A percentile compares a stretch with the other conserved stretches of the same genome.
phyloP scores from a whole-genome alignment of 306 rosid species.

The Cercis canadensis region DNA sequence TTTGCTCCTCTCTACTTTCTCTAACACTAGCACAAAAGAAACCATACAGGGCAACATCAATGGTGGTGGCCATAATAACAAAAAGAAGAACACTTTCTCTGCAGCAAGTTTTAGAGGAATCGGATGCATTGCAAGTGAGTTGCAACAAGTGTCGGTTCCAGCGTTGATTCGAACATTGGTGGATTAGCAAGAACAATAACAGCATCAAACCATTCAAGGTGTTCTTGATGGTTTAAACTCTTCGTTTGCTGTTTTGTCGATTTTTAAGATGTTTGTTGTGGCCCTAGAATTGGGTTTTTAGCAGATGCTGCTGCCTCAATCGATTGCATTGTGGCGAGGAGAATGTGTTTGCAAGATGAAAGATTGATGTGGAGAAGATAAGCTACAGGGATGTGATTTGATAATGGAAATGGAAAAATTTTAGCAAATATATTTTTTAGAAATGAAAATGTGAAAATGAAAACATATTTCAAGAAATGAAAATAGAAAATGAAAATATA shows the following conservation, averaged over 20 bases:
- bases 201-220: constrained; percentile 44
- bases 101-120: constrained; percentile 71
- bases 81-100: constrained; percentile 62
- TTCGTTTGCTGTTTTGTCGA: constrained; percentile 55
- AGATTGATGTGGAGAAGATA: constrained; percentile 71
- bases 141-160: constrained; percentile 89
- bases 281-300: constrained; percentile 90
- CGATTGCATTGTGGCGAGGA: constrained; percentile 82
- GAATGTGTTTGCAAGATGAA: constrained; percentile 70
- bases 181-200: constrained; percentile 61
- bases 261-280: constrained; percentile 95
- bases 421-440: too few species aligned
- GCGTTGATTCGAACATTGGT: constrained; percentile 76
- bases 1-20: constrained; percentile 72
- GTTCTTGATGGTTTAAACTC: constrained; percentile 48
- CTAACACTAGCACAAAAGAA: constrained; percentile 52
- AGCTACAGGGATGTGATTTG: too few species aligned
- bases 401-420: too few species aligned
- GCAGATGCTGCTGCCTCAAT: constrained; percentile 70
- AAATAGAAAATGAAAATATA: too few species aligned
- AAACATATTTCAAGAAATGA: too few species aligned
- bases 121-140: constrained; percentile 79
- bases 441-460: too few species aligned
- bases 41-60: constrained; percentile 40
- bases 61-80: constrained; percentile 39